Evolutionary conservation across 768 basidiomycete genomes (phyloP), one percentile per base, ranked within the genome.

Genomic region (Kwoniella sp.): DNA sequence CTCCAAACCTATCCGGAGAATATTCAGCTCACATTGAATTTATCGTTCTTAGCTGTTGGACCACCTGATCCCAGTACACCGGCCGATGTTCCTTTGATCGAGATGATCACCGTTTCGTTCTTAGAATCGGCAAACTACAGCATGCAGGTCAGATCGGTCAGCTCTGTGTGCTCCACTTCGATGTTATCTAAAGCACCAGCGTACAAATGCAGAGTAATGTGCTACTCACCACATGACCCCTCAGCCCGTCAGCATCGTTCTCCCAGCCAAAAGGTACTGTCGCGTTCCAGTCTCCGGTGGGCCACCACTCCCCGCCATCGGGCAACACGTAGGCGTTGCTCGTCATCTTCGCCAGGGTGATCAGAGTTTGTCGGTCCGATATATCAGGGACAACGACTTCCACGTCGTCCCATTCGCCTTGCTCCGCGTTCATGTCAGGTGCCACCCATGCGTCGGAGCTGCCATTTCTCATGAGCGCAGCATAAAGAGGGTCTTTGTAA

Each of bases 61-160:
- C 93, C 92, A 1, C 90, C 89, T 20, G 86, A 87, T 8, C 91
- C 84, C 73, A 88, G 85, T 9, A 89, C 55, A 2, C 86, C 86
- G 1, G 90, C 87, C 1, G 91, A 91, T 0, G 95, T 98, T n/a
- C 95, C 95, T 76, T 98, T 97, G 81, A 97, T 85, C 25, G 92
- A 86, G 59, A 97, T 84, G 29, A 96, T 83, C 25, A 97, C 90
- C 0, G 91, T 95, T 15, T 87, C 87, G 70, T 94, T 92, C 79
- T 74, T 77, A 2, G 72, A 63, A 60, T 79, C 75, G 31, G 81
- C 78, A 60, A 82, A 81, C 77, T 79, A 53, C 15, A 34, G 22
- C 53, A 55, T 30, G 41, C 4, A 3, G 15, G 20, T 3, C 41
- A 45, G 15, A 7, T 20, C 15, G 20, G 41, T 55, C 63, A 60